phyloP scores from a whole-genome alignment of 768 basidiomycete species.

The Fomitopsis serialis region DNA sequence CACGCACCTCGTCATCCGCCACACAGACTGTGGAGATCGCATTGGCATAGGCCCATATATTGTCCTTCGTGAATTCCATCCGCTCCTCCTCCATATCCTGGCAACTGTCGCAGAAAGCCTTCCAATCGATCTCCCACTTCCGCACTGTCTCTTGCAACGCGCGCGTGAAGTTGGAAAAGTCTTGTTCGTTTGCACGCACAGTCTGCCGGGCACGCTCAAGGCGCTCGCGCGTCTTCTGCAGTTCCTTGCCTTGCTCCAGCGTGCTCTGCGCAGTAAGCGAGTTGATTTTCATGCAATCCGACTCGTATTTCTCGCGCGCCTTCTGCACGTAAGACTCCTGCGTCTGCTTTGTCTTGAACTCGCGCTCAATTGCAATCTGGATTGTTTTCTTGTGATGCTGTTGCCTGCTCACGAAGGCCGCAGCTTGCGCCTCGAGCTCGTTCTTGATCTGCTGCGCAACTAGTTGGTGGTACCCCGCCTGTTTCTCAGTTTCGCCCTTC shows the following conservation, averaged over 20 bases:
- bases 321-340: constrained; percentile 84
- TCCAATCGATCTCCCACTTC: constrained; percentile 95
- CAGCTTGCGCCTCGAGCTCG: constrained; percentile 65
- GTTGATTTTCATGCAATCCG: constrained; percentile 90
- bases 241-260: constrained; percentile 87
- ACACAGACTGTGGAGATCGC: constrained; percentile 95
- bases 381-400: constrained; percentile 67
- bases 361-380: constrained; percentile 80
- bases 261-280: constrained; percentile 89
- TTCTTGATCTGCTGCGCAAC: constrained; percentile 71
- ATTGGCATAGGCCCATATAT: constrained; percentile 95
- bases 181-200: constrained; percentile 85
- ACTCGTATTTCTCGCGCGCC: constrained; percentile 90
- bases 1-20: constrained; percentile 83
- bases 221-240: constrained; percentile 85
- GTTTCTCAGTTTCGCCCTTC: constrained; percentile 77
- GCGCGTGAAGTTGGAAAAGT: constrained; percentile 83
- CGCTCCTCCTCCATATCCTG: constrained; percentile 96
- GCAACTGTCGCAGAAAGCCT: constrained; percentile 86
- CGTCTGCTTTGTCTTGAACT: constrained; percentile 82
- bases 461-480: constrained; percentile 65
- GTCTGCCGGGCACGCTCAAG: constrained; percentile 87
- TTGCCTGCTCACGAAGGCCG: constrained; percentile 58
- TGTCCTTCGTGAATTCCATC: constrained; percentile 92
- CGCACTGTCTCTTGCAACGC: constrained; percentile 71